phyloP scores from a whole-genome alignment of 2,329 filamentous ascomycete species.

The Sporothrix euskadiensis region DNA sequence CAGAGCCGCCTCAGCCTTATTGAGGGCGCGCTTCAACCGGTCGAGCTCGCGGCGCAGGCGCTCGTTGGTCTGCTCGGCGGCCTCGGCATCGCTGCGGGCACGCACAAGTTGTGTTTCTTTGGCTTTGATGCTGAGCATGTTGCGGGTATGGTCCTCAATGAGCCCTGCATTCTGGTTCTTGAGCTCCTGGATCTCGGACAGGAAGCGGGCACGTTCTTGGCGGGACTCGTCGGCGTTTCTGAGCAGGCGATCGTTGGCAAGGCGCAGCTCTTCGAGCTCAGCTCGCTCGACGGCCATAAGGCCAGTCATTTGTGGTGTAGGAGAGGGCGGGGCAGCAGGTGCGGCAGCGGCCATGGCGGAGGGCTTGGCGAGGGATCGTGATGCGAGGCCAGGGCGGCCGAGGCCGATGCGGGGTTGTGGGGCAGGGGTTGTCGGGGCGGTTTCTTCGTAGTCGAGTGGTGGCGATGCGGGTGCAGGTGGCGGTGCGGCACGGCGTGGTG shows the following conservation, averaged over 20 bases:
- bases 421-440: slow-evolving; percentile 51
- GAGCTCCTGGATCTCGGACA: slow-evolving; percentile 86
- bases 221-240: slow-evolving; percentile 77
- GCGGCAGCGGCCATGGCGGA: slow-evolving; percentile 56
- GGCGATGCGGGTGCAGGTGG: slow-evolving; percentile 50
- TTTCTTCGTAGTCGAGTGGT: slow-evolving; percentile 56
- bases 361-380: slow-evolving; percentile 80
- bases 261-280: slow-evolving; percentile 86
- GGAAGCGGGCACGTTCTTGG: slow-evolving; percentile 76
- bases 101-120: slow-evolving; percentile 97
- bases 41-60: slow-evolving; percentile 86
- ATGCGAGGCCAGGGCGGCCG: slow-evolving; percentile 79
- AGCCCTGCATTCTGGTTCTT: slow-evolving; percentile 96
- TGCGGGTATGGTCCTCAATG: slow-evolving; percentile 94
- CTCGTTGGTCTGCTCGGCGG: slow-evolving; percentile 82
- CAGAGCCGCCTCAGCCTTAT: slow-evolving; percentile 54
- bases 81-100: slow-evolving; percentile 84
- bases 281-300: slow-evolving; percentile 79
- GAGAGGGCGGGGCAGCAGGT: slow-evolving; percentile 54
- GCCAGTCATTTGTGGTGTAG: slow-evolving; percentile 59
- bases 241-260: slow-evolving; percentile 75
- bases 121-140: slow-evolving; percentile 94
- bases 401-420: slow-evolving; percentile 62
- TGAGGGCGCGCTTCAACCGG: slow-evolving; percentile 83
- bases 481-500: slow-evolving; percentile 49